These are phyloP conservation scores for Nemania sp. DNA, from an alignment of 2,329 filamentous ascomycete species.

Conservation along the genomic window DNA sequence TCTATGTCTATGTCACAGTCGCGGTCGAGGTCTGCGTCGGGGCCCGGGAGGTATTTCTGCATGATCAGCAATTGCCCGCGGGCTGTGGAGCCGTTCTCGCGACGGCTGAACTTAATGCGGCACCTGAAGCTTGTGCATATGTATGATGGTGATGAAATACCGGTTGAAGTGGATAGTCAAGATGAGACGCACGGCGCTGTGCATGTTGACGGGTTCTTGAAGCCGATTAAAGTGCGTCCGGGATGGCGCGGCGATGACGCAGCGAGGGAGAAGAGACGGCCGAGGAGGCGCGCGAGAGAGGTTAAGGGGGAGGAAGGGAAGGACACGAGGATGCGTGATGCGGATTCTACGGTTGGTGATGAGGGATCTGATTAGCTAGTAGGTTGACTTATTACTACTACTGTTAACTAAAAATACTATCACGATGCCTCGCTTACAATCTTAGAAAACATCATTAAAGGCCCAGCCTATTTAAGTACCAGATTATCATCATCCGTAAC, in stretches of 20 bases:
- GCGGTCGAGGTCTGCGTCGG: slow-evolving; percentile 40
- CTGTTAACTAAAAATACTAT: no score
- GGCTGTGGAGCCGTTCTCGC: slow-evolving; percentile 53
- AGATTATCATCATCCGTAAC: no score
- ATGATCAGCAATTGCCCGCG: slow-evolving; percentile 54
- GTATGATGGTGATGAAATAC: slow-evolving; percentile 46
- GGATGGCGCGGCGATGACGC: slow-evolving; percentile 58
- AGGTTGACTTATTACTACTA: background rate
- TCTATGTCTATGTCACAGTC: no score
- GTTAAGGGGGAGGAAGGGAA: background rate
- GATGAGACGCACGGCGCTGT: slow-evolving; percentile 72
- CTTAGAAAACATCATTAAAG: no score
- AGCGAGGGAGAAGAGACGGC: slow-evolving; percentile 31
- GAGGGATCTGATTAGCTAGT: slow-evolving; percentile 10
- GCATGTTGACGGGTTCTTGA: slow-evolving; percentile 76
- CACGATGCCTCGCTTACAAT: background rate
- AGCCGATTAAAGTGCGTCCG: slow-evolving; percentile 62
- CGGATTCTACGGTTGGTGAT: slow-evolving; percentile 9
- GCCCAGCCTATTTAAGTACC: no score
- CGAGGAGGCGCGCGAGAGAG: background rate
- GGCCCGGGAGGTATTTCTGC: slow-evolving; percentile 50
- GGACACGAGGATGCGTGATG: slow-evolving; percentile 31
- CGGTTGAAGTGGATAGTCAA: slow-evolving; percentile 56
- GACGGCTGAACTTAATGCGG: slow-evolving; percentile 53
- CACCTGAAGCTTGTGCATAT: slow-evolving; percentile 57